phyloP scores from a whole-genome alignment of 352 stramenopile species.

The Phytophthora sp. region DNA sequence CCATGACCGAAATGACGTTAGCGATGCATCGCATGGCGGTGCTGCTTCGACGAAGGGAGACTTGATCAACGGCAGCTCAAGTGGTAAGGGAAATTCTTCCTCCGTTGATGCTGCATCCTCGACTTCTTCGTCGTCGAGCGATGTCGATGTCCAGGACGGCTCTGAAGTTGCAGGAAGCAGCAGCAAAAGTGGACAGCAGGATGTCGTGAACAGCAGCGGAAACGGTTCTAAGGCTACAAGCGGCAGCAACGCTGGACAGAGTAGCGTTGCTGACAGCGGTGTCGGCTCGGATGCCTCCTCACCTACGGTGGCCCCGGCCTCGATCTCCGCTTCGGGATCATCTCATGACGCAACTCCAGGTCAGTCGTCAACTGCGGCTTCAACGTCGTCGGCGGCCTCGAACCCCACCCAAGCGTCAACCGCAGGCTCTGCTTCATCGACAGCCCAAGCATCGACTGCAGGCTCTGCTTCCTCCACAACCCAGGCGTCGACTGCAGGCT shows the following conservation, averaged over 20 bases:
- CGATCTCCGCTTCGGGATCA: neutral
- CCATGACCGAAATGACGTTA: constrained; percentile 1
- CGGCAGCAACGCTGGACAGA: constrained; percentile 4
- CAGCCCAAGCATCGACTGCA: neutral
- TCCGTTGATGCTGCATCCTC: constrained; percentile 6
- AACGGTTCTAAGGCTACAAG: constrained; percentile 2
- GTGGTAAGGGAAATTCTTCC: constrained; percentile 14
- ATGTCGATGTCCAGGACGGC: neutral
- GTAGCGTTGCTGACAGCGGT: constrained; percentile 1
- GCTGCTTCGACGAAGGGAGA: constrained; percentile 1
- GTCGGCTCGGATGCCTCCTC: neutral
- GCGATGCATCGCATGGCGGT: neutral
- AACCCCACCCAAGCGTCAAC: neutral
- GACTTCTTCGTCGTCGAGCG: constrained; percentile 6
- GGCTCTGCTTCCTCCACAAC: constrained; percentile 3
- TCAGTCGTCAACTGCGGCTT: constrained; percentile 5
- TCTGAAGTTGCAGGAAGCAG: constrained; percentile 4
- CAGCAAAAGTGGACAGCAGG: constrained; percentile 6
- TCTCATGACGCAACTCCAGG: neutral
- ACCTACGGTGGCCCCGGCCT: neutral
- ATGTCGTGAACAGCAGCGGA: constrained; percentile 1
- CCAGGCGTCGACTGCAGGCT: neutral
- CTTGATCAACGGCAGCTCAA: neutral
- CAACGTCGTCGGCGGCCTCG: no score
- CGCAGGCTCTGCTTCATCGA: constrained; percentile 1